These are phyloP conservation scores for Achaetomium macrosporum DNA, from an alignment of 2,329 filamentous ascomycete genomes.

Conservation along the genomic window DNA sequence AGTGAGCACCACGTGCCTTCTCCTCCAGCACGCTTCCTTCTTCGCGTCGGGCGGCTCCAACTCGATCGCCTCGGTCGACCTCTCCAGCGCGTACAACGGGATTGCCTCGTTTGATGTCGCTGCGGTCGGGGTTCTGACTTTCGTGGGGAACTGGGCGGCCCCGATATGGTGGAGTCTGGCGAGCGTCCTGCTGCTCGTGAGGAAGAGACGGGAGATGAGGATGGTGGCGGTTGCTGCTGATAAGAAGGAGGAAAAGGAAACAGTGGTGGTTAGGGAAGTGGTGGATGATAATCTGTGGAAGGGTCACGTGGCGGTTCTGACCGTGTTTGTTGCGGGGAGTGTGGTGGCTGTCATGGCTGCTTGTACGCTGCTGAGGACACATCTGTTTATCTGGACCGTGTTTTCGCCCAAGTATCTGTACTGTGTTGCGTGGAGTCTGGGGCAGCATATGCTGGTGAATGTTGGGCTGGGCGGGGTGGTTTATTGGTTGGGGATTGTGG, in stretches of 20 bases:
- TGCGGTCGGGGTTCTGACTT: slow-evolving; percentile 78
- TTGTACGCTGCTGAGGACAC: slow-evolving; percentile 75
- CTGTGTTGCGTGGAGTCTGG: slow-evolving; percentile 79
- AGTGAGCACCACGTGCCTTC: slow-evolving; percentile 62
- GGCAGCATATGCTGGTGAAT: slow-evolving; percentile 73
- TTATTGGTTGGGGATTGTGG: slow-evolving; percentile 44
- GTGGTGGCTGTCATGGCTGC: slow-evolving; percentile 77
- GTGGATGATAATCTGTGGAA: slow-evolving; percentile 30
- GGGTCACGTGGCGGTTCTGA: slow-evolving; percentile 58
- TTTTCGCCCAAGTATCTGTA: slow-evolving; percentile 97
- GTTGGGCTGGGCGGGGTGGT: slow-evolving; percentile 54
- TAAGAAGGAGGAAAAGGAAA: not conserved
- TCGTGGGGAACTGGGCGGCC: slow-evolving; percentile 85
- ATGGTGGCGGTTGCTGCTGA: not conserved
- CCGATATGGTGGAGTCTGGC: slow-evolving; percentile 80
- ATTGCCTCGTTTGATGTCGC: slow-evolving; percentile 71
- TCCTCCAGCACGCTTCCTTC: slow-evolving; percentile 77
- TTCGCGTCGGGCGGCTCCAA: slow-evolving; percentile 90
- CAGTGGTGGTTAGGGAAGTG: too few species aligned
- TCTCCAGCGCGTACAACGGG: slow-evolving; percentile 94
- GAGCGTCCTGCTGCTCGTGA: slow-evolving; percentile 53
- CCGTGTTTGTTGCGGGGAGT: slow-evolving; percentile 61
- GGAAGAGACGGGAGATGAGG: slow-evolving; percentile 21
- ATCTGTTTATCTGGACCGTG: slow-evolving; percentile 98
- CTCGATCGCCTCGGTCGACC: slow-evolving; percentile 89